phyloP scores from a whole-genome alignment of 352 stramenopile species.

The Pythium sp. region DNA sequence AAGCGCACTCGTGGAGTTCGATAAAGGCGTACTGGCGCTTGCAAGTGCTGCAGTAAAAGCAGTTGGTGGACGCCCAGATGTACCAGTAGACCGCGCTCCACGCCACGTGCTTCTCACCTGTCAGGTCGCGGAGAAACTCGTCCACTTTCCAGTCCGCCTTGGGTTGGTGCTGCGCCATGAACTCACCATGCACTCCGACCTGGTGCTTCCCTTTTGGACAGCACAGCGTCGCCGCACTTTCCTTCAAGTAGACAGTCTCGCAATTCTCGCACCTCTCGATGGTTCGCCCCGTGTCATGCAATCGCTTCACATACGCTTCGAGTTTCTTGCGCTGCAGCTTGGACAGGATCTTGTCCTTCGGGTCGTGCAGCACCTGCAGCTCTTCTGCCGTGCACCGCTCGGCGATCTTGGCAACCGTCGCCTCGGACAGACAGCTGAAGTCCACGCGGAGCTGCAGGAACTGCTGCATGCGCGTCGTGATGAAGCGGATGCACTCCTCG shows the following conservation, averaged over 20 bases:
- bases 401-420: slow-evolving; percentile 70
- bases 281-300: slow-evolving; percentile 21
- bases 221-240: slow-evolving; percentile 20
- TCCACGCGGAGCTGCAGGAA: slow-evolving; percentile 87
- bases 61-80: slow-evolving; percentile 65
- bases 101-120: slow-evolving; percentile 34
- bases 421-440: slow-evolving; percentile 80
- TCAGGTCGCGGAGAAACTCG: slow-evolving; percentile 38
- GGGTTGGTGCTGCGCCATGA: slow-evolving; percentile 41
- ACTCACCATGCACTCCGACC: slow-evolving; percentile 46
- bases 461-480: slow-evolving; percentile 64
- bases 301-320: slow-evolving; percentile 41
- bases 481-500: slow-evolving; percentile 79
- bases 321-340: slow-evolving; percentile 86
- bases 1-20: slow-evolving; percentile 41
- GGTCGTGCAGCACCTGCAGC: slow-evolving; percentile 72
- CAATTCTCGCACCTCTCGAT: slow-evolving; percentile 49
- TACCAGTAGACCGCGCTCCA: slow-evolving; percentile 83
- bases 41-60: slow-evolving; percentile 54
- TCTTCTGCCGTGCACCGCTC: slow-evolving; percentile 45
- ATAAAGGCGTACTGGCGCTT: slow-evolving; percentile 36
- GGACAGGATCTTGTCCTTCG: slow-evolving; percentile 85
- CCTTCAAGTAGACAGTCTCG: slow-evolving; percentile 37
- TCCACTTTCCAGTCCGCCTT: slow-evolving; percentile 45
- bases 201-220: slow-evolving; percentile 38